Evolutionary conservation across 1,284 basidiomycete species (phyloP).

Genomic region (Tilletia caries): DNA sequence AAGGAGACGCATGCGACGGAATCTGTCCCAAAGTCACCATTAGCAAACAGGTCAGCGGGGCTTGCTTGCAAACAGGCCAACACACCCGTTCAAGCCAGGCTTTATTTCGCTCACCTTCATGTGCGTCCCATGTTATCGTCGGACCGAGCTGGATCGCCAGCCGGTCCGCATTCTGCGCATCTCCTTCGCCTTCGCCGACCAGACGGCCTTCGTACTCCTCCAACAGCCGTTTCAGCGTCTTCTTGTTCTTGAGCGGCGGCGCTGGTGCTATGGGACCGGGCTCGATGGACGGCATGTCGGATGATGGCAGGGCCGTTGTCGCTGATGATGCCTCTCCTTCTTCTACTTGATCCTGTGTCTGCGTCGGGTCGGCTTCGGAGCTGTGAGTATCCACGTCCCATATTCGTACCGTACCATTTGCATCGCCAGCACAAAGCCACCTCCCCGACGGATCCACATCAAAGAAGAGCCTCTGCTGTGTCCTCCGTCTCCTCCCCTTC

Average conservation of each 20-base stretch:
- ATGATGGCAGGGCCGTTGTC: not conserved
- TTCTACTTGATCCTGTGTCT: too few species aligned
- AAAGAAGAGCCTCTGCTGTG: conserved; percentile 37
- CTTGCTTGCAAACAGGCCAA: too few species aligned
- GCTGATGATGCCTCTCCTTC: conserved; percentile 17
- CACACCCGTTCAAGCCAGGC: too few species aligned
- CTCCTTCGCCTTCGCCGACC: not conserved
- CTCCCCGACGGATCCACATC: conserved; percentile 39
- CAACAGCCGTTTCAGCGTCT: not conserved
- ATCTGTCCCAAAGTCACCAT: conserved; percentile 22
- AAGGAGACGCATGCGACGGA: conserved; percentile 28
- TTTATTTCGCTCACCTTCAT: conserved; percentile 26
- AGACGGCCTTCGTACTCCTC: not conserved
- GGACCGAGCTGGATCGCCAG: conserved; percentile 20
- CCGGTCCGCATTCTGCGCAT: conserved; percentile 2
- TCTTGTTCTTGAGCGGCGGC: conserved; percentile 20
- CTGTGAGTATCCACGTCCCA: conserved; percentile 22
- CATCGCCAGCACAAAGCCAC: conserved; percentile 33
- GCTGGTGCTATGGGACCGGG: too few species aligned
- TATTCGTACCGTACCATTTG: conserved; percentile 24
- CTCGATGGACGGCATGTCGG: too few species aligned
- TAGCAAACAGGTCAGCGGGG: too few species aligned
- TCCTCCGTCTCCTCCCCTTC: not conserved
- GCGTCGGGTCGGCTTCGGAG: too few species aligned
- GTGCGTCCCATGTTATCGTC: conserved; percentile 29